phyloP scores from a whole-genome alignment of 2,329 filamentous ascomycete genomes.

The Thelonectria olida region DNA sequence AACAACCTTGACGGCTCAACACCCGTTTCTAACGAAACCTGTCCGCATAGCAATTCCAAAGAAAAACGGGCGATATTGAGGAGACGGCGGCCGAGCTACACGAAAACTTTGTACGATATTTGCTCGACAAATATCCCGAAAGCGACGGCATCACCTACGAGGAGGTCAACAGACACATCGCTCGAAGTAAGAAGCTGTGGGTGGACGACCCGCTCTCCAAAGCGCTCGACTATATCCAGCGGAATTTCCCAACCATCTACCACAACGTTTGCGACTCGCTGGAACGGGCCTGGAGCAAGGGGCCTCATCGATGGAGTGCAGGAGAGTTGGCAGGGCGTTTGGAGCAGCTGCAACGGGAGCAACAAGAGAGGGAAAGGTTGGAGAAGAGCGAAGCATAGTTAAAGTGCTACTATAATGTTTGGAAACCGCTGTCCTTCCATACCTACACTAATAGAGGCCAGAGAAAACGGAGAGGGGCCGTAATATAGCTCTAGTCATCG shows the following conservation, averaged over 20 bases:
- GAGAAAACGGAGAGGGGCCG: too few species aligned
- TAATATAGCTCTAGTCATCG: too few species aligned
- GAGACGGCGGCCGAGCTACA: conserved; percentile 33
- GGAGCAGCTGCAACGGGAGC: conserved; percentile 24
- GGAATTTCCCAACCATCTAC: conserved; percentile 33
- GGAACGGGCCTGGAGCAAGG: conserved; percentile 29
- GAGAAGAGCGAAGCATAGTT: too few species aligned
- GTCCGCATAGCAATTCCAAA: conserved; percentile 20
- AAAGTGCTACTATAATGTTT: too few species aligned
- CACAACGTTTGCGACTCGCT: conserved; percentile 30
- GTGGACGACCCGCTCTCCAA: conserved; percentile 34
- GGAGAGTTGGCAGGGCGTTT: conserved; percentile 31
- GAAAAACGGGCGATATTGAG: conserved; percentile 24
- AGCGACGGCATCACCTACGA: conserved; percentile 35
- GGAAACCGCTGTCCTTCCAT: too few species aligned
- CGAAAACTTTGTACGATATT: conserved; percentile 36
- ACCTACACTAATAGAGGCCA: too few species aligned
- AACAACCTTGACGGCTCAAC: too few species aligned
- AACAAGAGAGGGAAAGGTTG: conserved; percentile 14
- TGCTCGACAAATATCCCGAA: conserved; percentile 36
- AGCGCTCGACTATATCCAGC: conserved; percentile 34
- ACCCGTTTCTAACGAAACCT: conserved; percentile 15
- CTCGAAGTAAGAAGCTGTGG: conserved; percentile 25
- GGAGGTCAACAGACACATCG: conserved; percentile 31
- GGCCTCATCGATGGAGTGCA: conserved; percentile 31